Base-by-base conservation (phyloP, 805 yeast species). In the Zygosaccharomyces siamensis region DNA sequence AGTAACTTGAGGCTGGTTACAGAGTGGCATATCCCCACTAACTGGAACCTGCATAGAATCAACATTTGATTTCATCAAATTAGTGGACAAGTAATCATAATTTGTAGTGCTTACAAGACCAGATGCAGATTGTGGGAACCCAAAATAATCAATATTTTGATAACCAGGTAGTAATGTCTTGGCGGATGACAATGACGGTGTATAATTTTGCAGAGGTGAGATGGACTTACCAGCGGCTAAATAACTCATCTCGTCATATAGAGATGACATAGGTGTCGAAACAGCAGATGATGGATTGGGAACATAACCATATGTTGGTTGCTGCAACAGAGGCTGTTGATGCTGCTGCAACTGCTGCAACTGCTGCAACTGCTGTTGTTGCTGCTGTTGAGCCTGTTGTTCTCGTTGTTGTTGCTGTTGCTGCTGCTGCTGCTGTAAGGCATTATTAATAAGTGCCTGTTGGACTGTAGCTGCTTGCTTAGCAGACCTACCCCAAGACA, bases 401-500 rank as follows among this genome's bases (percentile, higher is more conserved):
- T 43, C 42, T n/a, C 47, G 49, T 30, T 47, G 47, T 5, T 53
- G 57, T 14, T 54, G 56, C 23, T 43, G 53, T 23, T 40, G 53
- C 30, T 37, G 49, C 18, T 51, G 56, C 26, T 49, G 54, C 18
- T 53, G 59, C 40, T 45, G 70, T 40, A 59, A 43, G 33, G 45
- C 48, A 14, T 51, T 40, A 7, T 51, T 43, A 44, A 49, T 39
- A 18, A 35, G 16, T 8, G 54, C 60, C 35, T 52, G 56, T 23
- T 55, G 53, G 46, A 58, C 52, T 12, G 50, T 46, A 5, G 53
- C 57, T 14, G 60, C 57, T 38, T 61, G 64, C 37, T 53, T 54
- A 0, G 61, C 59, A 37, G 86, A 79, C 56, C 89, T 77, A 27
- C 97, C 97, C 97, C 97, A 89, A 45, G 92, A 83, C 49, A 89